Conservation (phyloP, 148 eudicot species). For the Rhododendron vialii region DNA sequence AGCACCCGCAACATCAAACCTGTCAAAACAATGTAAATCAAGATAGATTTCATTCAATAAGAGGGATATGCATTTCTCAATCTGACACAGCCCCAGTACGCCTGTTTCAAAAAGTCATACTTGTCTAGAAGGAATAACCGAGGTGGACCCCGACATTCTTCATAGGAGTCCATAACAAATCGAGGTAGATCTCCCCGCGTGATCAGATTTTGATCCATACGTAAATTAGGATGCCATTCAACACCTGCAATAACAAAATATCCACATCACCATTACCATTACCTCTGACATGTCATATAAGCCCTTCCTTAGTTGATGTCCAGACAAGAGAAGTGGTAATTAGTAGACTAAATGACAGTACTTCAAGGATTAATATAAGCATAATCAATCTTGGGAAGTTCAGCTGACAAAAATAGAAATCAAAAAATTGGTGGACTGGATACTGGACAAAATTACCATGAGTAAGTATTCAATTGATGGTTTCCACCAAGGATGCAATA, state of each 20-base stretch:
- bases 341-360: neutral
- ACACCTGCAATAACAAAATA: conserved; percentile 45
- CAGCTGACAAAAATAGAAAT: neutral
- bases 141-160: conserved; percentile 96
- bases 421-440: neutral
- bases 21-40: conserved; percentile 18
- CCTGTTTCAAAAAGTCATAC: conserved; percentile 34
- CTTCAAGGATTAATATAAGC: neutral
- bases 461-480: neutral
- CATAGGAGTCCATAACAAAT: conserved; percentile 94
- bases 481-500: conserved; percentile 1
- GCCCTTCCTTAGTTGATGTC: neutral
- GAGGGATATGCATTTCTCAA: neutral
- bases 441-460: conserved; percentile 1
- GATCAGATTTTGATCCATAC: conserved; percentile 59
- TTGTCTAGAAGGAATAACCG: conserved; percentile 92
- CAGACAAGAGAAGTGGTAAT: neutral
- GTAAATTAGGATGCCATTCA: conserved; percentile 84
- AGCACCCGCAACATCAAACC: conserved; percentile 98
- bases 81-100: neutral
- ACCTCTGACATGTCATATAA: neutral
- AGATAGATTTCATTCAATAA: conserved; percentile 7
- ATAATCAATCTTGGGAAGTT: neutral
- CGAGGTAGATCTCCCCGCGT: conserved; percentile 80
- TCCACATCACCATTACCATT: neutral